Conservation (phyloP, 208 protist genomes). For the Acanthamoeba healyi region DNA sequence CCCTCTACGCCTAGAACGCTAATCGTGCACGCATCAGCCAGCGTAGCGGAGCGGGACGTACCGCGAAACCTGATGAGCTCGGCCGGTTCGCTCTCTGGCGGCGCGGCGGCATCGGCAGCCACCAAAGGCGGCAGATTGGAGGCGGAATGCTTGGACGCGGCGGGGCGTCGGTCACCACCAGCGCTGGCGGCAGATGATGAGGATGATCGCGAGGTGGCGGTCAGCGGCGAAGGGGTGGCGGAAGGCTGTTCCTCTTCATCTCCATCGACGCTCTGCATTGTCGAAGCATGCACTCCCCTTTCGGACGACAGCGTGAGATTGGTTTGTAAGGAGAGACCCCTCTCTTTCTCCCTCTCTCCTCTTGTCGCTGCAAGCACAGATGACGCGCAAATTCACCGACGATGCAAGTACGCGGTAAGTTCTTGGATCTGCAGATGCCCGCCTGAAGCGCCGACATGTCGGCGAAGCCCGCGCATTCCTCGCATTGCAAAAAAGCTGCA, state of each 20-base stretch:
- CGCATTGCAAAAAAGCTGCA: no score
- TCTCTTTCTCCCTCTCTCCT: no score
- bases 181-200: no score
- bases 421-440: no score
- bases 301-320: no score
- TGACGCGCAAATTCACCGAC: no score
- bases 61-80: not conserved
- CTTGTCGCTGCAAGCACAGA: no score
- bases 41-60: not conserved
- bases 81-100: not conserved
- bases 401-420: no score
- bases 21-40: not conserved
- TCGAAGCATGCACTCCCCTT: not conserved
- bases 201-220: not conserved
- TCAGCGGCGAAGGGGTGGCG: not conserved
- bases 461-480: no score
- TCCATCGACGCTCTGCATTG: slow-evolving; percentile 33
- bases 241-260: slow-evolving; percentile 56
- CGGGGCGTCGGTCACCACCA: not conserved
- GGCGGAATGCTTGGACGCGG: not conserved
- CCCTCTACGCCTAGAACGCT: no score
- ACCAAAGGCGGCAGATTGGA: not conserved
- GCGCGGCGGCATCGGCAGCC: not conserved
- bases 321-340: no score
- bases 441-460: no score